Percentiles rank a stretch among this genome's conserved stretches.
Evolutionary conservation across 2,329 filamentous ascomycete genomes (phyloP).

Genomic region (Parastagonospora avenae): DNA sequence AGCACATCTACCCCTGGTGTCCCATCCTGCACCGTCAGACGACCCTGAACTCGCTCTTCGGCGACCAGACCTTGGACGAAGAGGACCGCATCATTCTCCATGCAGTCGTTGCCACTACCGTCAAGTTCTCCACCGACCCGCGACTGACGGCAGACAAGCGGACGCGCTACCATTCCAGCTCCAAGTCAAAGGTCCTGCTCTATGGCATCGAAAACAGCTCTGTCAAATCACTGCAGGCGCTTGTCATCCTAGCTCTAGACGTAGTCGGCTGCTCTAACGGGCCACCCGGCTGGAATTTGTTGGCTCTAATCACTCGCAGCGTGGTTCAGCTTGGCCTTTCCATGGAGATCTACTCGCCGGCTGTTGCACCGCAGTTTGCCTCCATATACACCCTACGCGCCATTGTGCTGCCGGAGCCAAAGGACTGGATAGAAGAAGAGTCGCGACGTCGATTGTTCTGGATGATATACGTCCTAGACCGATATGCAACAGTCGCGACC

Average conservation of each 20-base stretch:
- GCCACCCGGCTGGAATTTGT: constrained; percentile 88
- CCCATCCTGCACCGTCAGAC: constrained; percentile 86
- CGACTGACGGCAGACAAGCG: constrained; percentile 75
- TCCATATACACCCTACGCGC: constrained; percentile 90
- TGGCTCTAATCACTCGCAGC: constrained; percentile 85
- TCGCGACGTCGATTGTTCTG: constrained; percentile 84
- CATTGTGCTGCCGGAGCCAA: constrained; percentile 81
- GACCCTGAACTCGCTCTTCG: constrained; percentile 82
- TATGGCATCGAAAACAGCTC: constrained; percentile 91
- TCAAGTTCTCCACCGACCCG: constrained; percentile 80
- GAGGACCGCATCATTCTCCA: constrained; percentile 82
- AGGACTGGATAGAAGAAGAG: constrained; percentile 89
- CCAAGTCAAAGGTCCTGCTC: constrained; percentile 83
- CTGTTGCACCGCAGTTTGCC: constrained; percentile 76
- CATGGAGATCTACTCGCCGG: constrained; percentile 79
- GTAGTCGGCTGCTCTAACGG: constrained; percentile 86
- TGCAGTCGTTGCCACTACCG: constrained; percentile 84
- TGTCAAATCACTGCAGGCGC: constrained; percentile 82
- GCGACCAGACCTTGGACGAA: constrained; percentile 71
- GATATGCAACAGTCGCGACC: constrained; percentile 88
- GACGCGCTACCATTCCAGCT: constrained; percentile 75
- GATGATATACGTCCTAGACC: constrained; percentile 90
- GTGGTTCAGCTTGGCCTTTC: constrained; percentile 87
- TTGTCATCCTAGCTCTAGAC: constrained; percentile 85
- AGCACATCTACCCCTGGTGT: constrained; percentile 72